Evolutionary conservation across 768 basidiomycete species (phyloP).

Genomic region (Agrocybe chaxingu): DNA sequence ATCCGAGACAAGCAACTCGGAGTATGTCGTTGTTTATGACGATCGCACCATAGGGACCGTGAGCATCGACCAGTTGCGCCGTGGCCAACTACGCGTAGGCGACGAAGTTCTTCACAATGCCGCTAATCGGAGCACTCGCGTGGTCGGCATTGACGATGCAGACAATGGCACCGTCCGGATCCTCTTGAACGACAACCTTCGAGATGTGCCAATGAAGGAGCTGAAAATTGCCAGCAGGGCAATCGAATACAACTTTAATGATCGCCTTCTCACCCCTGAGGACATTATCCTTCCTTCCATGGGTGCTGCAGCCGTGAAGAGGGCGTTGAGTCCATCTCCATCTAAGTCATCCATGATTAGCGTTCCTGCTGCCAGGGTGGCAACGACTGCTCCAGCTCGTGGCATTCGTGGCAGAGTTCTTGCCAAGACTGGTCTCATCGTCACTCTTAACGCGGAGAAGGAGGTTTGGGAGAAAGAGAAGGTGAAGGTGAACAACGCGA

Average conservation of each 20-base stretch:
- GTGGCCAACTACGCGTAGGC: slow-evolving; percentile 43
- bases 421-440: slow-evolving; percentile 52
- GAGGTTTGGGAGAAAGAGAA: slow-evolving; percentile 37
- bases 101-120: slow-evolving; percentile 51
- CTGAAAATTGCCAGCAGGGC: slow-evolving; percentile 52
- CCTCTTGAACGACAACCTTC: slow-evolving; percentile 34
- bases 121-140: slow-evolving; percentile 26
- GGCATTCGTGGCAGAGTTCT: slow-evolving; percentile 34
- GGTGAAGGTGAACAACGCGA: slow-evolving; percentile 35
- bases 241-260: slow-evolving; percentile 48
- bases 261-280: slow-evolving; percentile 43
- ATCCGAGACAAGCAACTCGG: slow-evolving; percentile 22
- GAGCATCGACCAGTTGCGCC: slow-evolving; percentile 50
- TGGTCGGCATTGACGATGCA: slow-evolving; percentile 28
- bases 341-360: slow-evolving; percentile 44
- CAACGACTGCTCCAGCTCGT: slow-evolving; percentile 7
- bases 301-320: slow-evolving; percentile 30
- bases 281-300: slow-evolving; percentile 32
- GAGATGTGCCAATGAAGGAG: slow-evolving; percentile 30
- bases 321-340: slow-evolving; percentile 41
- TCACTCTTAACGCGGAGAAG: slow-evolving; percentile 45
- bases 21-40: slow-evolving; percentile 62
- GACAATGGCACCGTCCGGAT: slow-evolving; percentile 32
- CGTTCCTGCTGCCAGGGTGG: slow-evolving; percentile 19
- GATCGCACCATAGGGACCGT: slow-evolving; percentile 50